Evolutionary conservation across 176 grass and related monocot species (phyloP).

Genomic region (Avena sativa): DNA sequence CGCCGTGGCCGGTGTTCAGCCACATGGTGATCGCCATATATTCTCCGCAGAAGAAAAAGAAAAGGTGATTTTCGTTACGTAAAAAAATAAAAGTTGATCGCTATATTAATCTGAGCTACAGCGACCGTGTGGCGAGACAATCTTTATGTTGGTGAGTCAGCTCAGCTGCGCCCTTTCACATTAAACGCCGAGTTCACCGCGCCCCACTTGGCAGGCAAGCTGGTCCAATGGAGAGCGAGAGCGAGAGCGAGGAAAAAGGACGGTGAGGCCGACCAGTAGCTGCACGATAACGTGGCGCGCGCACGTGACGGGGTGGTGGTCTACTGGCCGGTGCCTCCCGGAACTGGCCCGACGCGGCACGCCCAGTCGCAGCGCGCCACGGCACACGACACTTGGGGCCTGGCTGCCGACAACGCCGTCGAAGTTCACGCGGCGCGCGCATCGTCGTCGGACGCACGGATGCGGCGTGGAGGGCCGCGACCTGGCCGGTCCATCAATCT

Average conservation of each 20-base stretch:
- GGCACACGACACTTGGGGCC: neutral
- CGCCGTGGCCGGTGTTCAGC: neutral
- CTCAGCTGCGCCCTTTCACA: neutral
- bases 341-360: no score
- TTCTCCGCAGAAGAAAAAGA: no score
- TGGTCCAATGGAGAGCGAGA: neutral
- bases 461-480: neutral
- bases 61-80: no score
- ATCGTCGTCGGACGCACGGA: no score
- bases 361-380: neutral
- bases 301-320: neutral
- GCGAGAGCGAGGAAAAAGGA: neutral
- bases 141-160: neutral
- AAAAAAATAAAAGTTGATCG: no score
- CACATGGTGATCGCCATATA: neutral
- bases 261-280: neutral
- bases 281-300: neutral
- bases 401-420: conserved; percentile 46
- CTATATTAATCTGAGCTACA: neutral
- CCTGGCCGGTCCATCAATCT: neutral
- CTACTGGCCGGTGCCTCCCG: neutral
- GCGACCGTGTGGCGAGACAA: neutral
- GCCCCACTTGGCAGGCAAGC: neutral
- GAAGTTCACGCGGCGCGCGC: conserved; percentile 35
- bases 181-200: neutral